Conservation (phyloP, 2,329 filamentous ascomycete species). For the Teratosphaeriaceae sp. region DNA sequence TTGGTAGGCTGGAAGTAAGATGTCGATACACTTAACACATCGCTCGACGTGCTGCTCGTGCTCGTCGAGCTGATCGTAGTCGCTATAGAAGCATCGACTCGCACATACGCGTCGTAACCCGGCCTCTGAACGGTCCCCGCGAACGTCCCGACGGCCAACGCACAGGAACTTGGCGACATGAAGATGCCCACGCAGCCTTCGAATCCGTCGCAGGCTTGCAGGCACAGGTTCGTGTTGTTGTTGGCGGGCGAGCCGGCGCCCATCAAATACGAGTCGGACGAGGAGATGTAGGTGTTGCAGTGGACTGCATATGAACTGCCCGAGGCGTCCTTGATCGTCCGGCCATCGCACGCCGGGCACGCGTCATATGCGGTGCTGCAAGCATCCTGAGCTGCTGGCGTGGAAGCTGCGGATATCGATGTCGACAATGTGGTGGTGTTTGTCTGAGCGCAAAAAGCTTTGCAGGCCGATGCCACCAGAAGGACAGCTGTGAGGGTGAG, state of each 20-base stretch:
- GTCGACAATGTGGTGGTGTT: background rate
- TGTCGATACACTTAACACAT: background rate
- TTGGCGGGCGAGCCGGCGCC: conserved; percentile 3
- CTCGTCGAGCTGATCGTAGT: background rate
- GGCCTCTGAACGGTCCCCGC: background rate
- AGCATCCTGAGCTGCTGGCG: background rate
- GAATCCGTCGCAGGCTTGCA: conserved; percentile 20
- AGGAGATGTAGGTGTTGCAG: conserved; percentile 16
- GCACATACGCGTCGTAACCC: conserved; percentile 2
- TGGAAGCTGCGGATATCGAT: background rate
- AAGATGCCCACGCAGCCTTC: conserved; percentile 9
- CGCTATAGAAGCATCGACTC: background rate
- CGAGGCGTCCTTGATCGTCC: conserved; percentile 15
- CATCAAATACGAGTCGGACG: conserved; percentile 9
- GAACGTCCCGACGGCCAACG: background rate
- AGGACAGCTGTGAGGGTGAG: background rate
- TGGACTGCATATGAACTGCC: conserved; percentile 16
- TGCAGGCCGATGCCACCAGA: background rate
- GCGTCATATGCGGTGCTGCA: conserved; percentile 9
- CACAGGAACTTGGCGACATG: background rate
- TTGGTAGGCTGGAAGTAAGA: background rate
- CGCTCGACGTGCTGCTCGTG: background rate
- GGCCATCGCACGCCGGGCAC: conserved; percentile 19
- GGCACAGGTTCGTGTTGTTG: conserved; percentile 11
- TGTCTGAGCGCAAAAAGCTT: background rate